These are phyloP conservation scores for Pneumocystis carinii DNA, from an alignment of 1,139 yeast species.

Conservation along the genomic window DNA sequence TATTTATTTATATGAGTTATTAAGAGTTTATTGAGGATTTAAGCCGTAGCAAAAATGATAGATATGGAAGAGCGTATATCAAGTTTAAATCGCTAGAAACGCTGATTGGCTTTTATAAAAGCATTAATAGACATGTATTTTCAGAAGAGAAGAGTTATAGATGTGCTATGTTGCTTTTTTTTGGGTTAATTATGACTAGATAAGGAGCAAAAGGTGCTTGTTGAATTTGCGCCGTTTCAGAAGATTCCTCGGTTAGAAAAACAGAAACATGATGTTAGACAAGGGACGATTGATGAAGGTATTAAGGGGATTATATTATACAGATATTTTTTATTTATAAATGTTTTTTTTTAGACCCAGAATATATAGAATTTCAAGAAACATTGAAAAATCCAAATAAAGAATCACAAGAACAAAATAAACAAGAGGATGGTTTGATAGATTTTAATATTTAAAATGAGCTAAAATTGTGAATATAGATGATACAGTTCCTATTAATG, in stretches of 20 bases:
- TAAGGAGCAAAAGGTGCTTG: constrained; percentile 10
- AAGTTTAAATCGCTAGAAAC: constrained; percentile 11
- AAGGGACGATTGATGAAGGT: constrained; percentile 14
- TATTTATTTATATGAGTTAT: neutral
- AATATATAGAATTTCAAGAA: constrained; percentile 13
- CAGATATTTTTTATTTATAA: neutral
- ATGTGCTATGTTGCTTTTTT: too few relatives aligned
- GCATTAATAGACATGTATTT: constrained; percentile 10
- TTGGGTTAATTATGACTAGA: neutral
- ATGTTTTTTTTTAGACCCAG: constrained; percentile 11
- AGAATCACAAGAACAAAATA: neutral
- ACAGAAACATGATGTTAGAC: constrained; percentile 6
- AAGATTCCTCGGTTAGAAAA: constrained; percentile 9
- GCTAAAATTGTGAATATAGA: neutral
- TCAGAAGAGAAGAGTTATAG: constrained; percentile 7
- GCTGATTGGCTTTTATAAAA: constrained; percentile 12
- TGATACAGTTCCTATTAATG: neutral
- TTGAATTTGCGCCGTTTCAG: constrained; percentile 16
- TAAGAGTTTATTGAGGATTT: neutral
- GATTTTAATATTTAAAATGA: neutral
- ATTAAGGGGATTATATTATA: neutral
- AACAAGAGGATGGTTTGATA: neutral
- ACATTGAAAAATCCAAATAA: constrained; percentile 4
- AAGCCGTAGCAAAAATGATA: constrained; percentile 10
- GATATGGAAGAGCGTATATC: constrained; percentile 15